These are phyloP conservation scores for Penicillium sp. DNA, from an alignment of 2,329 filamentous ascomycete species.

Conservation along the genomic window DNA sequence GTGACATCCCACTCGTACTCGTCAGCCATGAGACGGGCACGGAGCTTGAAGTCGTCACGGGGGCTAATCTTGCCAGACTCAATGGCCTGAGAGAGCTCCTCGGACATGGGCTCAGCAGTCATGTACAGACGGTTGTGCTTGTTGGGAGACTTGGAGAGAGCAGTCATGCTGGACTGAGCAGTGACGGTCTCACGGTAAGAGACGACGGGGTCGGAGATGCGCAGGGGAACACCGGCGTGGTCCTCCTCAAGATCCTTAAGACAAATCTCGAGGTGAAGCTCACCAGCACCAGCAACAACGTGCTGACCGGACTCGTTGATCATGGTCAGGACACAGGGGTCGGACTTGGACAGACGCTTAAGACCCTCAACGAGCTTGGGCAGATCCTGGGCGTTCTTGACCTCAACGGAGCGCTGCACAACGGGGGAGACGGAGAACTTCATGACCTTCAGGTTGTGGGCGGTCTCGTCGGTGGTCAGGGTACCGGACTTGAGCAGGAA, in stretches of 20 bases:
- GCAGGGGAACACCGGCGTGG: constrained; percentile 97
- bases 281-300: constrained; percentile 98
- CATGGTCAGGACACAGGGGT: constrained; percentile 92
- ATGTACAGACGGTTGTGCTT: constrained; percentile 99
- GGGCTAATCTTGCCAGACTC: constrained; percentile 89
- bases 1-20: constrained; percentile 99
- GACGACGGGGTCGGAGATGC: constrained; percentile 96
- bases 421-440: constrained; percentile 99
- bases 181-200: constrained; percentile 96
- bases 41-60: constrained; percentile 98
- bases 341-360: constrained; percentile 99
- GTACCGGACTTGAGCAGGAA: constrained; percentile 99
- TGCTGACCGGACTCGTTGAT: constrained; percentile 96
- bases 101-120: constrained; percentile 82
- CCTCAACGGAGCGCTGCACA: constrained; percentile 96
- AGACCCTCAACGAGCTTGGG: constrained; percentile 99
- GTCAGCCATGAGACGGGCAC: constrained; percentile 93
- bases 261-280: constrained; percentile 99
- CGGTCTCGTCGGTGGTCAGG: constrained; percentile 92
- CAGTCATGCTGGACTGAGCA: constrained; percentile 85
- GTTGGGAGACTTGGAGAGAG: constrained; percentile 99
- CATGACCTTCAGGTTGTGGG: constrained; percentile 99
- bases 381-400: constrained; percentile 99
- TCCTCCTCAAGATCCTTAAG: constrained; percentile 99
- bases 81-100: constrained; percentile 89